Conservation (phyloP, 345 rosid genomes). For the Cochlearia excelsa region DNA sequence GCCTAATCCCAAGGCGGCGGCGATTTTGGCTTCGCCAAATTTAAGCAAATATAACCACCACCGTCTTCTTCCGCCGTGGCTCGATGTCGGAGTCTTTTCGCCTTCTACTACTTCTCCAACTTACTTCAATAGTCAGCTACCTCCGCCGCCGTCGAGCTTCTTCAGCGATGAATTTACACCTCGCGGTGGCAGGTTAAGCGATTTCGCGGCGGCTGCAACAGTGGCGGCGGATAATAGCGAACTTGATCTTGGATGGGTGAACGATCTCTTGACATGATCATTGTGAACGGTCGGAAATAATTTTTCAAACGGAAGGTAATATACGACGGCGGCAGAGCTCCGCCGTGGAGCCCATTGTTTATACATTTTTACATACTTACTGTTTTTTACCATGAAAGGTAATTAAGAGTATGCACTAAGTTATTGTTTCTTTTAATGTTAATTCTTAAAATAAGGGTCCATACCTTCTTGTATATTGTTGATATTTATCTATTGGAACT, state of each 20-base stretch:
- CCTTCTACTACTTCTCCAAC: background rate
- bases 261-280: background rate
- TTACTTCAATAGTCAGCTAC: background rate
- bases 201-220: background rate
- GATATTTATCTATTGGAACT: slow-evolving; percentile 33
- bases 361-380: background rate
- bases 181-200: slow-evolving; percentile 19
- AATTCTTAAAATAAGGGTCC: too few species aligned
- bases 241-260: background rate
- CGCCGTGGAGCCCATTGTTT: slow-evolving; percentile 21
- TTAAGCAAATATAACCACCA: background rate
- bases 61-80: background rate
- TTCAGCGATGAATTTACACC: slow-evolving; percentile 24
- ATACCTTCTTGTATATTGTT: background rate
- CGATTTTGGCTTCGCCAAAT: background rate
- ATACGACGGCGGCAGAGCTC: background rate
- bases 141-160: background rate
- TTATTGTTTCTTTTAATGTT: too few species aligned
- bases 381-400: too few species aligned
- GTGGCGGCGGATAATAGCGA: background rate
- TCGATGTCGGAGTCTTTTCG: background rate
- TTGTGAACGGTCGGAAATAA: background rate
- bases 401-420: too few species aligned
- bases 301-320: too few species aligned
- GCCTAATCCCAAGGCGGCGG: background rate